Evolutionary conservation across 2,329 filamentous ascomycete species (phyloP).

Genomic region (Colletotrichum incanum): DNA sequence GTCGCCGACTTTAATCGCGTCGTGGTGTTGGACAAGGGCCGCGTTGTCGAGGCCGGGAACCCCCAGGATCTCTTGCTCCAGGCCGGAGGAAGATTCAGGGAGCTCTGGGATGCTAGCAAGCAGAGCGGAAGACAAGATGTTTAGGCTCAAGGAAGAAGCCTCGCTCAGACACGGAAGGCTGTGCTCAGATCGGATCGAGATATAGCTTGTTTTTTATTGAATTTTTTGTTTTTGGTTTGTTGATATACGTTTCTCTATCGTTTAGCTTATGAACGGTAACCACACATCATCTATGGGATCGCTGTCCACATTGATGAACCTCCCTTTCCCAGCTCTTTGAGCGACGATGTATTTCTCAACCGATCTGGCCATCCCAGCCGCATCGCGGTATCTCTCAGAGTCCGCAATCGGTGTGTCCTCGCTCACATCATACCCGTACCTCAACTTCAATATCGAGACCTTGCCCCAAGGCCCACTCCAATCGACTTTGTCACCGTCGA

Average conservation of each 20-base stretch:
- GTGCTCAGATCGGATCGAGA: background rate
- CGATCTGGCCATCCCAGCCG: constrained; percentile 55
- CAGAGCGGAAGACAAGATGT: background rate
- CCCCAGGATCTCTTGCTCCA: constrained; percentile 24
- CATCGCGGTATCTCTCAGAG: constrained; percentile 52
- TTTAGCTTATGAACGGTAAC: constrained; percentile 5
- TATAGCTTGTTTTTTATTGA: background rate
- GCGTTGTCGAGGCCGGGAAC: constrained; percentile 38
- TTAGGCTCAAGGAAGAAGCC: background rate
- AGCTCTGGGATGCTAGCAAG: constrained; percentile 33
- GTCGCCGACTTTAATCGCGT: constrained; percentile 56
- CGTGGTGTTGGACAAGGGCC: constrained; percentile 42
- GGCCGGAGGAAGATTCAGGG: constrained; percentile 31
- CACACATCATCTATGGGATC: constrained; percentile 48
- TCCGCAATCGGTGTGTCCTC: constrained; percentile 54
- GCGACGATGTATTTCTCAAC: constrained; percentile 65
- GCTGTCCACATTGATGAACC: constrained; percentile 65
- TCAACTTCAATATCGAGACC: constrained; percentile 62
- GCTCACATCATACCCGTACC: constrained; percentile 59
- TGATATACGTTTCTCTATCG: background rate
- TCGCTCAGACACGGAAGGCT: too few relatives aligned
- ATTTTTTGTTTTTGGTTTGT: background rate
- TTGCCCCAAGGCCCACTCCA: constrained; percentile 71
- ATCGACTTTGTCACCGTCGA: constrained; percentile 65
- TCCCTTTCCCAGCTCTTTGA: constrained; percentile 64